Base-by-base conservation (phyloP, 2,329 filamentous ascomycete genomes). In the Proliferodiscus dingleyae region DNA sequence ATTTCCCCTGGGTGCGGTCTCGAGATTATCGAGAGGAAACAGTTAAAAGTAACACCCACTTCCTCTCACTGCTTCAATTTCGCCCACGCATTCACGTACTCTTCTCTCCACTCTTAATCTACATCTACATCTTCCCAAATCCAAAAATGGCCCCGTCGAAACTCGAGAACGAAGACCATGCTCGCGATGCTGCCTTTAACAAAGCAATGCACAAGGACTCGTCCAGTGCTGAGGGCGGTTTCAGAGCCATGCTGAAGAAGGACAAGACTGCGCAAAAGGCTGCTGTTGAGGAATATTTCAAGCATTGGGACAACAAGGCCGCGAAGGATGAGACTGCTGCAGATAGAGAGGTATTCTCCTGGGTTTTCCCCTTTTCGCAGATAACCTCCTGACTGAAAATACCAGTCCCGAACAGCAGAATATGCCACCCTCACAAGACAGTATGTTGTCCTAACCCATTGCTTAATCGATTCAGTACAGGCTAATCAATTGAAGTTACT, bases 391-490 rank as follows among this genome's bases (percentile, higher is more conserved):
- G 2, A 19, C 41, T 45, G 44, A 53, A 21, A 47, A 34, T 8
- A 30, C 46, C 64, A 89, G 85, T 78, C 85, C 56, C 81, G 89
- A 64, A 81, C 83, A 62, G 85, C 83, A 50, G 87, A 96, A 71
- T 97, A 97, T 68, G 91, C 91, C 41, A 94, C 89, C 29, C 72
- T 97, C 64, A 96, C 91, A 38, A 83, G 87, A 75, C 90, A 97
- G 85, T 93, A 78, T 61, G 84, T n/a, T n/a, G n/a, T n/a, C n/a
- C n/a, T n/a, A n/a, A n/a, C 13, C 7, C 5, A n/a, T 13, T 37
- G 6, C 15, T 10, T n/a, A 1, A 18, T 1, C n/a, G 30, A 10
- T 10, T 18, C 34, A 26, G 16, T 22, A 19, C 11, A 48, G 19
- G 13, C 45, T 53, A 46, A 52, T 10, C 61, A 44, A 55, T 16